Base-by-base conservation (phyloP, 2,329 filamentous ascomycete species). In the Colletotrichum destructivum region DNA sequence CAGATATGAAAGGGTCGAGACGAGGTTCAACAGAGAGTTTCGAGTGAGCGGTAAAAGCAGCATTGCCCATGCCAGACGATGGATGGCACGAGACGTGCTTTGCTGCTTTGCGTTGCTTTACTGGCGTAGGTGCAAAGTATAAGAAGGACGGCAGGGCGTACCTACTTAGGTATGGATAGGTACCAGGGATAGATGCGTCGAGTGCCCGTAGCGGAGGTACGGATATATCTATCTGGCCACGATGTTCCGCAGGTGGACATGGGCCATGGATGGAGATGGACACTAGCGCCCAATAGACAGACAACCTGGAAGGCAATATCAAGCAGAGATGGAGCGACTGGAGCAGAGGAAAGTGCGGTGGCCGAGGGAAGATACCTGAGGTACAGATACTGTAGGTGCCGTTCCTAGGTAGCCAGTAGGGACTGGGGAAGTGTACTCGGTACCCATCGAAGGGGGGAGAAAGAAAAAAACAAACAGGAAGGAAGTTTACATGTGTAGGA, bases 361-460 rank as follows among this genome's bases (percentile, higher is more conserved):
- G 26, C 59, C 59, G 44, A 51, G 31, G 59, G 26, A 31, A 51
- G 60, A 62, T 62, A 62, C 46, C 60, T 62, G n/a, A 52, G 60
- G 60, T 51, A 62, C 59, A 12, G 26, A 31, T 31, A 31, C 26
- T 31, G 26, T 31, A 31, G 26, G 31, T 35, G 31, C 31, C 31
- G 8, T 9, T 35, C 31, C 31, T 35, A 35, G 31, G 31, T 35
- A 9, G 31, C 31, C 31, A 35, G 31, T 35, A 35, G 31, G 31
- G 31, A 35, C 31, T 9, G 31, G 8, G 8, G 8, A 35, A 35
- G 8, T 35, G 31, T 35, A 35, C 8, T 35, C 31, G 31, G 31
- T 35, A 35, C 31, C 60, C 60, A 51, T 51, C 35, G 46, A 40
- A 23, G 3, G 21, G 40, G 59, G 15, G 46, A 52, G n/a, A 40